phyloP scores from a whole-genome alignment of 2,329 filamentous ascomycete genomes.

The Purpureocillium lavendulum region DNA sequence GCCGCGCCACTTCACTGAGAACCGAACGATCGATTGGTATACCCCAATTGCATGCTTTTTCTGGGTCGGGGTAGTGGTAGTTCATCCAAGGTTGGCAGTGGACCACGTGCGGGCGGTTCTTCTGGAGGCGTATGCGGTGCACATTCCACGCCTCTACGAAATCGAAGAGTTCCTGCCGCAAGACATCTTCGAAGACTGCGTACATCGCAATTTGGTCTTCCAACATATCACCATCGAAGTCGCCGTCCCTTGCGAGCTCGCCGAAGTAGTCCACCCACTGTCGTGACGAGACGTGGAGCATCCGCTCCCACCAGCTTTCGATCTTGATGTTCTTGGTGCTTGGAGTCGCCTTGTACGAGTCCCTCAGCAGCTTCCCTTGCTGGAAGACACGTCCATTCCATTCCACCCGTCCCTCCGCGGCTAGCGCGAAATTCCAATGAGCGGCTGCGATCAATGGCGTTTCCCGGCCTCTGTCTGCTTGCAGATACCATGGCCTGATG shows the following conservation, averaged over 20 bases:
- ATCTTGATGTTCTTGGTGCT: conserved; percentile 3
- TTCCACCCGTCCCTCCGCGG: not conserved
- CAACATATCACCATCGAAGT: conserved; percentile 3
- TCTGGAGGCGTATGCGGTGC: too few relatives aligned
- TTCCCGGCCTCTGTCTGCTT: not conserved
- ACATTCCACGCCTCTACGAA: conserved; percentile 3
- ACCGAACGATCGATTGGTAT: not conserved
- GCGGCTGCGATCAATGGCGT: not conserved
- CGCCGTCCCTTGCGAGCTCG: conserved; percentile 4
- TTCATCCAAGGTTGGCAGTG: conserved; percentile 2
- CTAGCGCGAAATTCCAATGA: not conserved
- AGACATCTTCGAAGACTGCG: conserved; percentile 1
- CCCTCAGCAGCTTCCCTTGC: not conserved
- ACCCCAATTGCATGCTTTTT: conserved; percentile 3
- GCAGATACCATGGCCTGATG: not conserved
- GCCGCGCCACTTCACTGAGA: too few relatives aligned
- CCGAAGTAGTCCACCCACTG: conserved; percentile 4
- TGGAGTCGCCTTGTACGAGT: conserved; percentile 1
- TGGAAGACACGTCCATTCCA: not conserved
- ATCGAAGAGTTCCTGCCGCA: conserved; percentile 2
- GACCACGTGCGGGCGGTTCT: not conserved
- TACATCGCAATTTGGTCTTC: conserved; percentile 3
- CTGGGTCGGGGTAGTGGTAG: conserved; percentile 3
- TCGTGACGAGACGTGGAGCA: conserved; percentile 1
- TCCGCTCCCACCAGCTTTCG: conserved; percentile 2